phyloP scores from a whole-genome alignment of 768 basidiomycete species.

The Amanita pallidorosea region DNA sequence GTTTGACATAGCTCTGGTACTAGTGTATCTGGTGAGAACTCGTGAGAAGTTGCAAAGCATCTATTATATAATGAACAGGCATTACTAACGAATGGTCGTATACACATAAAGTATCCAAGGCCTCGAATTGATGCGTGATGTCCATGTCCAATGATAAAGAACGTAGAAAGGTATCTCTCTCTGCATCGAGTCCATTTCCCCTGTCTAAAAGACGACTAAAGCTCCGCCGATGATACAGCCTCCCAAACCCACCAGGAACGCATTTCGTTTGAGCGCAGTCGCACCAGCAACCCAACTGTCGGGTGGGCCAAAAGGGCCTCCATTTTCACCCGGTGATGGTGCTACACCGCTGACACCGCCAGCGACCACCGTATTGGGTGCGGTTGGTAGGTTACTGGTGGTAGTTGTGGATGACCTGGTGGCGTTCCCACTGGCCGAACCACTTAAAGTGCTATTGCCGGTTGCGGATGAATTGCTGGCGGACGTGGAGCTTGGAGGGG shows the following conservation, averaged over 20 bases:
- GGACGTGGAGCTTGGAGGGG: conserved; percentile 9
- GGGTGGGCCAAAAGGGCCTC: conserved; percentile 54
- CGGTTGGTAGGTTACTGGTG: conserved; percentile 42
- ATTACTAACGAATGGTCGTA: background rate
- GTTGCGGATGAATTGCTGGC: conserved; percentile 5
- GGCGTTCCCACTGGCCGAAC: conserved; percentile 19
- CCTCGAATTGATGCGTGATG: conserved; percentile 6
- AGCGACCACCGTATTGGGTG: conserved; percentile 34
- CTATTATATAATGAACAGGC: background rate
- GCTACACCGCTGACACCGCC: conserved; percentile 49
- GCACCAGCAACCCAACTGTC: conserved; percentile 59
- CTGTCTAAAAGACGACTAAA: conserved; percentile 30
- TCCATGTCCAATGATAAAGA: conserved; percentile 6
- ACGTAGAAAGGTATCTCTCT: background rate
- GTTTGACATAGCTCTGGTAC: conserved; percentile 11
- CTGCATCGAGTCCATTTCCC: background rate
- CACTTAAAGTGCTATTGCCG: conserved; percentile 15
- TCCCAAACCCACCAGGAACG: conserved; percentile 30
- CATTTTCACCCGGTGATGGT: conserved; percentile 46
- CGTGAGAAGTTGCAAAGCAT: background rate
- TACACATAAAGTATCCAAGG: background rate
- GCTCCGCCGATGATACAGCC: conserved; percentile 39
- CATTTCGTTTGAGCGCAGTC: conserved; percentile 31
- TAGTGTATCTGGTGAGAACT: background rate
- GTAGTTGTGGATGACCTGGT: conserved; percentile 15